These are phyloP conservation scores for Saccharomycopsis hybrid DNA, from an alignment of 1,139 yeast genomes.

Conservation along the genomic window DNA sequence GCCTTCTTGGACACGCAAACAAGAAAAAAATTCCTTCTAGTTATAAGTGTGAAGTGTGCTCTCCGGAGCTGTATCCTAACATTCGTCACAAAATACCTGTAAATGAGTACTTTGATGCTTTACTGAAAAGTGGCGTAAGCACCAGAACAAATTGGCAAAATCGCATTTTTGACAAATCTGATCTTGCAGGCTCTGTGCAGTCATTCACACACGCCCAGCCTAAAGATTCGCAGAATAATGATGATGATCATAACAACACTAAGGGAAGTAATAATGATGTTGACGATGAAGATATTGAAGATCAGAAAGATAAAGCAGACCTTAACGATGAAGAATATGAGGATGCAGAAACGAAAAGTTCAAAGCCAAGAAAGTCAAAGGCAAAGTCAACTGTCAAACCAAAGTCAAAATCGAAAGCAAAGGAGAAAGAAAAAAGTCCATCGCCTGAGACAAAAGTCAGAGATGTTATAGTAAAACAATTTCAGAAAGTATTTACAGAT, in stretches of 20 bases:
- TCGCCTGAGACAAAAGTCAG: slow-evolving; percentile 31
- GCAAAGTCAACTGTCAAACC: slow-evolving; percentile 19
- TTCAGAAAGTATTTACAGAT: slow-evolving; percentile 31
- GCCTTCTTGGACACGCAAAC: slow-evolving; percentile 52
- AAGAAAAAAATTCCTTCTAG: slow-evolving; percentile 37
- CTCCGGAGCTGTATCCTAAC: slow-evolving; percentile 34
- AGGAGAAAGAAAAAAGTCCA: slow-evolving; percentile 10
- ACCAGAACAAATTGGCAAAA: neutral
- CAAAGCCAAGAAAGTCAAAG: slow-evolving; percentile 24
- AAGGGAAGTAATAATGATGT: slow-evolving; percentile 22
- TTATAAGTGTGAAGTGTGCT: slow-evolving; percentile 48
- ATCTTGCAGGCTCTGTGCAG: neutral
- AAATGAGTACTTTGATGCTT: slow-evolving; percentile 24
- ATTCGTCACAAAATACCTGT: slow-evolving; percentile 28
- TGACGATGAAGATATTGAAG: slow-evolving; percentile 23
- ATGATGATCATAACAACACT: slow-evolving; percentile 19
- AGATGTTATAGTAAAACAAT: slow-evolving; percentile 35
- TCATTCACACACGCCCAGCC: neutral
- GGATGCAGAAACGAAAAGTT: slow-evolving; percentile 23
- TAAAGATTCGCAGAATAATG: neutral
- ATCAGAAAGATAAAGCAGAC: slow-evolving; percentile 22
- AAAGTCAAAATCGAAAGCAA: slow-evolving; percentile 16
- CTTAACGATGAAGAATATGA: slow-evolving; percentile 23
- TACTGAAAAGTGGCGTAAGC: neutral
- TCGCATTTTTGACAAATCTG: neutral